Base-by-base conservation (phyloP, 1,284 basidiomycete species). In the Ganoderma meredithae region DNA sequence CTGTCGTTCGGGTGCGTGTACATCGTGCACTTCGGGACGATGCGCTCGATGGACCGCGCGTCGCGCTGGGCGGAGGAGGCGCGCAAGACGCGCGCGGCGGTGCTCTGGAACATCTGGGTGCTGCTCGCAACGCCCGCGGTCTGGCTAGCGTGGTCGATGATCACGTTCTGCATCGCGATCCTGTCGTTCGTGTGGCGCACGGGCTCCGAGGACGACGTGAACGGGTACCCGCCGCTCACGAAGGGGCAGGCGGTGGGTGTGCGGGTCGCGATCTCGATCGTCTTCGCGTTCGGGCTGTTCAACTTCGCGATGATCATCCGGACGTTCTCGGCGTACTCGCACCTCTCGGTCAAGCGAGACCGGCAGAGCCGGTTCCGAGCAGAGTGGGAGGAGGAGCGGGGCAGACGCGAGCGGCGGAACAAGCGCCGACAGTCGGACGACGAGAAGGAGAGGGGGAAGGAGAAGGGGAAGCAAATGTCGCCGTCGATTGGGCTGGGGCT, bases 91-190 rank as follows among this genome's bases (percentile, higher is more conserved):
- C 86, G 88, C 44, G 90, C 91, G 0, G 79, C 84, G 10, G 87
- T 94, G 27, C 83, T 86, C 77, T 94, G 92, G 92, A 94, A 94
- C 71, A 90, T 92, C 15, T 94, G 92, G 93, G 89, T 93, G 0
- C 74, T 94, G 10, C 81, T 94, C 17, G 87, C 90, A 0, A 89
- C 92, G 36, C 80, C 92, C 92, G 88, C 85, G 0, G 81, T 93
- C 17, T 94, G 90, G 88, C 85, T 94, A 70, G 85, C 90, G 19
- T 94, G 92, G 91, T 88, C 91, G 0, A 90, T 94, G 85, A 81
- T 92, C 19, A 82, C 88, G 60, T 94, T 94, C 79, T 79, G 90
- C 70, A 77, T 84, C 4, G 82, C 90, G n/a, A 90, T 94, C 71
- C 81, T 93, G 22, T 84, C 88, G 4, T 94, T 87, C 72, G 87